These are phyloP conservation scores for Saccharomyces paradoxus DNA, from an alignment of 805 yeast species.

Conservation along the genomic window DNA sequence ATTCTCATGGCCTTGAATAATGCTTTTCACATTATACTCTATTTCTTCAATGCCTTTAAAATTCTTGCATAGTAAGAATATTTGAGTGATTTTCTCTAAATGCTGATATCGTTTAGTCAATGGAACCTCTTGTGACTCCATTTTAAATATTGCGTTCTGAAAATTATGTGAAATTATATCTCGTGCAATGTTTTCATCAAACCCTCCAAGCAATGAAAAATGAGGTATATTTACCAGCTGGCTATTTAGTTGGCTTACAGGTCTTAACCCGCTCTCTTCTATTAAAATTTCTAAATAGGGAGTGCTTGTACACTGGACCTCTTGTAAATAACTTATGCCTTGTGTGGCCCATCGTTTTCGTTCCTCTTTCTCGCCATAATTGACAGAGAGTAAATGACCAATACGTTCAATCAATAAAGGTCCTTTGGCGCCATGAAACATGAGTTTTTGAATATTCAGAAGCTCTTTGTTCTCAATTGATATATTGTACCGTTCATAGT, in stretches of 20 bases:
- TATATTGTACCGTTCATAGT: background rate
- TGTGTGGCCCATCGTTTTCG: constrained; percentile 8
- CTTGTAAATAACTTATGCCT: constrained; percentile 10
- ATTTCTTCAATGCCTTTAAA: constrained; percentile 20
- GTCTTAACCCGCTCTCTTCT: constrained; percentile 1
- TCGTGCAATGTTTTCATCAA: background rate
- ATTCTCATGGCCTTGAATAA: background rate
- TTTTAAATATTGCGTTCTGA: constrained; percentile 14
- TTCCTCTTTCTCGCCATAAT: constrained; percentile 4
- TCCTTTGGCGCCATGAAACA: constrained; percentile 6
- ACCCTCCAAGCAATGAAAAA: background rate
- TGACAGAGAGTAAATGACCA: constrained; percentile 7
- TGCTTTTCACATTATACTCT: constrained; percentile 13
- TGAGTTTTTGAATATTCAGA: background rate
- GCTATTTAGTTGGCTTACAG: background rate
- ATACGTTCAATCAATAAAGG: constrained; percentile 15
- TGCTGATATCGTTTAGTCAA: constrained; percentile 8
- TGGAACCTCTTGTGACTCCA: constrained; percentile 11
- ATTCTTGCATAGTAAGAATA: constrained; percentile 13
- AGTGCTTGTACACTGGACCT: constrained; percentile 7
- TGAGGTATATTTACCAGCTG: background rate
- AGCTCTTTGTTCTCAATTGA: background rate
- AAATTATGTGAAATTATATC: constrained; percentile 17
- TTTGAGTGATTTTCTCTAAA: constrained; percentile 13
- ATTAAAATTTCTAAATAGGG: constrained; percentile 13